Evolutionary conservation across 2,329 filamentous ascomycete genomes (phyloP).

Genomic region (Chrysosphaeria jannelii): DNA sequence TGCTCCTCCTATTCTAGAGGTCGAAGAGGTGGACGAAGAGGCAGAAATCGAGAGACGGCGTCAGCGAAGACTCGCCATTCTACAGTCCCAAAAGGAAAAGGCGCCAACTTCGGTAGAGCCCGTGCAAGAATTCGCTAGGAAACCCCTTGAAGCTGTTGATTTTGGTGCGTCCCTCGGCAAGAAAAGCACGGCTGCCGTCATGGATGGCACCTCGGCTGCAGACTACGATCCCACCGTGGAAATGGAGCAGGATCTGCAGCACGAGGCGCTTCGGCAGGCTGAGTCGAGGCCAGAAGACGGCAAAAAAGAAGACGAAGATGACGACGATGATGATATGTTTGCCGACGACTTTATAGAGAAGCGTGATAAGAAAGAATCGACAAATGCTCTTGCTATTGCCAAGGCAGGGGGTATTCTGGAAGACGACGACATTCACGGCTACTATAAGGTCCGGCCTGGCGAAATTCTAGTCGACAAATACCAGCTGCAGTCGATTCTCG

Average conservation of each 20-base stretch:
- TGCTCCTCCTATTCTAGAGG: conserved; percentile 10
- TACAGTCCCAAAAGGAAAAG: conserved; percentile 8
- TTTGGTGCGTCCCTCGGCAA: background rate
- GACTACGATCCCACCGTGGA: conserved; percentile 77
- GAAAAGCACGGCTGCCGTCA: conserved; percentile 11
- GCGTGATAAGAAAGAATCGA: conserved; percentile 27
- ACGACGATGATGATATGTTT: conserved; percentile 62
- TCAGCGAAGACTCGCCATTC: conserved; percentile 55
- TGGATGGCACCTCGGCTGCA: conserved; percentile 70
- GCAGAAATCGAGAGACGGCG: conserved; percentile 63
- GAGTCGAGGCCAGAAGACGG: conserved; percentile 1
- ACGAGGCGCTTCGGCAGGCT: conserved; percentile 31
- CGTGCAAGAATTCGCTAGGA: too few relatives aligned
- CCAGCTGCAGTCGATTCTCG: conserved; percentile 61
- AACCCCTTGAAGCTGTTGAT: too few relatives aligned
- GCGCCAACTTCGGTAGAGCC: too few relatives aligned
- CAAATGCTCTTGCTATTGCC: conserved; percentile 8
- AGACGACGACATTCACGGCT: conserved; percentile 80
- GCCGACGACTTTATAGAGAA: conserved; percentile 47
- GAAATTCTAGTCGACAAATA: conserved; percentile 76
- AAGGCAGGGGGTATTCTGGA: conserved; percentile 53
- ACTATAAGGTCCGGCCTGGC: conserved; percentile 82
- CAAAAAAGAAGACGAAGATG: conserved; percentile 2
- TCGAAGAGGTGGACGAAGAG: conserved; percentile 44
- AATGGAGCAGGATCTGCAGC: conserved; percentile 55